phyloP scores from a whole-genome alignment of 768 basidiomycete genomes.

The Agaricus subrufescens region DNA sequence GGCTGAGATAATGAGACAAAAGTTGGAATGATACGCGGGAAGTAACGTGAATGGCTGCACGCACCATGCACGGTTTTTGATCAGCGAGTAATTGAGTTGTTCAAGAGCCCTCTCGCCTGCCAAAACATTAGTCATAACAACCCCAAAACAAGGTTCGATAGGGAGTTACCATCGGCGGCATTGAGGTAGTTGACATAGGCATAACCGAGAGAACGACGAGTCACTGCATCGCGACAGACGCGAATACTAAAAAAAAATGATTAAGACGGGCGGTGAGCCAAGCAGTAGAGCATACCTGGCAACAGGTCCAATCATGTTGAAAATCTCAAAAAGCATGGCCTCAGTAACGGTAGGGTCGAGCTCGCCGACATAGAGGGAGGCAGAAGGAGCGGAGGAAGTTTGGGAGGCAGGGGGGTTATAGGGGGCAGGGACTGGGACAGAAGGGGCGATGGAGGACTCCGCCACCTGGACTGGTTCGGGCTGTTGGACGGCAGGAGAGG shows the following conservation, averaged over 20 bases:
- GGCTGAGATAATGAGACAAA: constrained; percentile 41
- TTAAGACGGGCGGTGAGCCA: constrained; percentile 7
- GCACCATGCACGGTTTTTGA: constrained; percentile 96
- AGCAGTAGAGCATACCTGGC: constrained; percentile 62
- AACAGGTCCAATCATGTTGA: constrained; percentile 99
- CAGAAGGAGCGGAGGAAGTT: constrained; percentile 67
- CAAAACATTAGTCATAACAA: constrained; percentile 1
- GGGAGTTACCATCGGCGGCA: constrained; percentile 74
- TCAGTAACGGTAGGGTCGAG: constrained; percentile 97
- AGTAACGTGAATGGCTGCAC: constrained; percentile 18
- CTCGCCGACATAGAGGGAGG: constrained; percentile 98
- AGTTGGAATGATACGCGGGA: constrained; percentile 9
- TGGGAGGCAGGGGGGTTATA: constrained; percentile 57
- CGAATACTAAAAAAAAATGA: constrained; percentile 64
- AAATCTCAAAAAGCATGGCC: constrained; percentile 99
- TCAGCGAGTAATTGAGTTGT: constrained; percentile 98
- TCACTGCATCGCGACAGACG: constrained; percentile 99
- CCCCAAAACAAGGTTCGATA: background rate
- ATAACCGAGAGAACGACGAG: constrained; percentile 98
- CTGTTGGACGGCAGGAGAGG: constrained; percentile 49
- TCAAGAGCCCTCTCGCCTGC: constrained; percentile 96
- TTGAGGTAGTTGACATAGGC: constrained; percentile 99
- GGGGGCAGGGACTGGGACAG: constrained; percentile 42
- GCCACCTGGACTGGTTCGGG: constrained; percentile 50
- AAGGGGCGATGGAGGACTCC: constrained; percentile 42